These are phyloP conservation scores for Solanum arcanum DNA, from an alignment of 257 asterid genomes.

Conservation along the genomic window DNA sequence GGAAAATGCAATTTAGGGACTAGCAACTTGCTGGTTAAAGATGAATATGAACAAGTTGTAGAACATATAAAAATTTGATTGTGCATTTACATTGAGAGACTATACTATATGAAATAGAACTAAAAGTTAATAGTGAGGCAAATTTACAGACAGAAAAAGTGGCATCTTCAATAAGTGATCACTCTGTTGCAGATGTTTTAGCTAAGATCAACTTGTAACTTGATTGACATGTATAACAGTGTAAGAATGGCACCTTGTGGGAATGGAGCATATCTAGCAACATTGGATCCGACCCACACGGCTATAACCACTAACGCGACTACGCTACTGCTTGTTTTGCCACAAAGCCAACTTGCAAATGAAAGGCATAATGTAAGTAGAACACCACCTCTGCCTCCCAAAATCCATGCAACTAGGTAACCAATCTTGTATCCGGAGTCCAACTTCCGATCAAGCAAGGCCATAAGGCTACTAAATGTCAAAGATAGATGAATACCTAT, in stretches of 20 bases:
- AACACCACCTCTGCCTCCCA: conserved; percentile 69
- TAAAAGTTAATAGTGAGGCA: background rate
- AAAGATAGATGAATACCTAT: conserved; percentile 54
- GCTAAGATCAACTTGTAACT: conserved; percentile 55
- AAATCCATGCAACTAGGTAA: conserved; percentile 50
- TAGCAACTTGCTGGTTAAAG: background rate
- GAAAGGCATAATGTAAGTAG: conserved; percentile 56
- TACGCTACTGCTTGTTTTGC: conserved; percentile 67
- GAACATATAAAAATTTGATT: background rate
- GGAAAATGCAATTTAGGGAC: background rate
- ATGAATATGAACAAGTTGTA: background rate
- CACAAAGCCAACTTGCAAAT: conserved; percentile 76
- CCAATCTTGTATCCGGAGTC: conserved; percentile 78
- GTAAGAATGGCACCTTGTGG: conserved; percentile 91
- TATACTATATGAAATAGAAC: background rate
- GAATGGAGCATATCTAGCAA: conserved; percentile 57
- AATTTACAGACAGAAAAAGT: background rate
- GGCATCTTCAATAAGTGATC: background rate
- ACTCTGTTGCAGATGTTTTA: conserved; percentile 6
- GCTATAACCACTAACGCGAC: conserved; percentile 59
- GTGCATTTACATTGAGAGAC: background rate
- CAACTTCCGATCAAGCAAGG: conserved; percentile 53
- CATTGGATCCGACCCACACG: conserved; percentile 70
- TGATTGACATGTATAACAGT: conserved; percentile 73
- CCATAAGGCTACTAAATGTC: conserved; percentile 53